These are phyloP conservation scores for Oryza officinalis DNA, from an alignment of 176 grass and related monocot genomes.

Conservation along the genomic window DNA sequence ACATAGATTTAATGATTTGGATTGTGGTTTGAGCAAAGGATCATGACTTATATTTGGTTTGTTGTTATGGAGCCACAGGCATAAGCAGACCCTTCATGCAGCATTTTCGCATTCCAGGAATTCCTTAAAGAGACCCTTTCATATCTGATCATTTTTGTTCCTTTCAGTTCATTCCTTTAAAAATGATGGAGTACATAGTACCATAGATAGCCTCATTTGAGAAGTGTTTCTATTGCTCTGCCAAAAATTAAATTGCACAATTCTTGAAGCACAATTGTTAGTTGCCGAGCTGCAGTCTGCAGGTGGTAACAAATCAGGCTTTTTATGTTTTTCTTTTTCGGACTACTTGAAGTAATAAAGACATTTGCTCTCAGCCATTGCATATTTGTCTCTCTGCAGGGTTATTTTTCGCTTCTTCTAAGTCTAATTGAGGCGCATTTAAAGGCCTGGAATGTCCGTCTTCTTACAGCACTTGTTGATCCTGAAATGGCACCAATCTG, in stretches of 20 bases:
- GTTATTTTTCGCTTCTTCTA: constrained; percentile 66
- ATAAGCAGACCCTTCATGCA: too few species aligned
- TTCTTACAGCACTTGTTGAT: constrained; percentile 52
- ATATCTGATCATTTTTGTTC: neutral
- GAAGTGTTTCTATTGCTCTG: neutral
- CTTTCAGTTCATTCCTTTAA: neutral
- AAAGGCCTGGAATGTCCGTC: constrained; percentile 44
- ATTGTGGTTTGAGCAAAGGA: constrained; percentile 20
- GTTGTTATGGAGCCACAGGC: neutral
- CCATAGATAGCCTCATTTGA: neutral
- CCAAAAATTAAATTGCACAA: neutral
- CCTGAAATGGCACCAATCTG: constrained; percentile 67
- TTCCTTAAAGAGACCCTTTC: neutral
- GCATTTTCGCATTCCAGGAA: neutral
- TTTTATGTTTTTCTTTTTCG: neutral
- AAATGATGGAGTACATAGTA: neutral
- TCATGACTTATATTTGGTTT: neutral
- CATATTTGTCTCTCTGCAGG: constrained; percentile 46
- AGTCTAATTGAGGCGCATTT: constrained; percentile 56
- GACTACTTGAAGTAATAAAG: neutral
- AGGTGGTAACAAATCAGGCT: neutral
- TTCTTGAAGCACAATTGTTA: constrained; percentile 17
- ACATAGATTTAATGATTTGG: neutral
- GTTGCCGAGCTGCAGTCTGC: neutral
- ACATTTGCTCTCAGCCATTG: constrained; percentile 1